These are phyloP conservation scores for Mortierella sp. DNA, from an alignment of 371 early-diverging fungal species.

Conservation along the genomic window DNA sequence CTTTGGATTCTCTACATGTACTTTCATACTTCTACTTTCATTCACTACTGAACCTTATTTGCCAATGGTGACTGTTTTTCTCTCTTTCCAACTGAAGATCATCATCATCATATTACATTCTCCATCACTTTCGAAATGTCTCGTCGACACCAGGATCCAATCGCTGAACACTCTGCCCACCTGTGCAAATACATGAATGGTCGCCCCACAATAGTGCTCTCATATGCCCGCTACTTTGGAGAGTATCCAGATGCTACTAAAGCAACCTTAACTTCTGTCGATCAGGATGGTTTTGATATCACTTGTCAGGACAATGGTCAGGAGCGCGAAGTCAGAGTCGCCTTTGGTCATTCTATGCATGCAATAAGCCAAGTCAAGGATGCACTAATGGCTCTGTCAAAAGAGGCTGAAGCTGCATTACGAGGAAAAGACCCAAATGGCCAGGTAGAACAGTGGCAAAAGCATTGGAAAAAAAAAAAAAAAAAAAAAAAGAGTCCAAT, in stretches of 20 bases:
- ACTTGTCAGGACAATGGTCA: constrained; percentile 25
- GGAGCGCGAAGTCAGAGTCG: constrained; percentile 44
- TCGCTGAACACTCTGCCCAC: constrained; percentile 29
- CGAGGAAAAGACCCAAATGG: constrained; percentile 21
- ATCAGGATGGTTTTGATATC: constrained; percentile 41
- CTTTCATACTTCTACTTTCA: too few species aligned
- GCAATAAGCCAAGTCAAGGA: constrained; percentile 41
- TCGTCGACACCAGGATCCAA: constrained; percentile 32
- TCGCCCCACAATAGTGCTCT: constrained; percentile 27
- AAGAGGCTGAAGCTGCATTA: constrained; percentile 39
- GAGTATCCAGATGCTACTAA: constrained; percentile 28
- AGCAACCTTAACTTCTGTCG: constrained; percentile 33
- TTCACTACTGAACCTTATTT: too few species aligned
- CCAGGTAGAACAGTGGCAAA: constrained; percentile 18
- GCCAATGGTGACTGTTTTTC: neutral
- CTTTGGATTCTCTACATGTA: too few species aligned
- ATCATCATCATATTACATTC: neutral
- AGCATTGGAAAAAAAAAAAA: neutral
- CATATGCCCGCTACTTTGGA: constrained; percentile 54
- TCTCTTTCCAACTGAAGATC: neutral
- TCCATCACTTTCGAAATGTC: constrained; percentile 6
- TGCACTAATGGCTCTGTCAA: constrained; percentile 29
- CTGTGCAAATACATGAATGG: constrained; percentile 46
- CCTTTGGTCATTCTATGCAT: constrained; percentile 35
- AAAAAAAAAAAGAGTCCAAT: neutral